Evolutionary conservation across 768 basidiomycete genomes (phyloP).

Genomic region (Tylopilus plumbeoviolaceoides): DNA sequence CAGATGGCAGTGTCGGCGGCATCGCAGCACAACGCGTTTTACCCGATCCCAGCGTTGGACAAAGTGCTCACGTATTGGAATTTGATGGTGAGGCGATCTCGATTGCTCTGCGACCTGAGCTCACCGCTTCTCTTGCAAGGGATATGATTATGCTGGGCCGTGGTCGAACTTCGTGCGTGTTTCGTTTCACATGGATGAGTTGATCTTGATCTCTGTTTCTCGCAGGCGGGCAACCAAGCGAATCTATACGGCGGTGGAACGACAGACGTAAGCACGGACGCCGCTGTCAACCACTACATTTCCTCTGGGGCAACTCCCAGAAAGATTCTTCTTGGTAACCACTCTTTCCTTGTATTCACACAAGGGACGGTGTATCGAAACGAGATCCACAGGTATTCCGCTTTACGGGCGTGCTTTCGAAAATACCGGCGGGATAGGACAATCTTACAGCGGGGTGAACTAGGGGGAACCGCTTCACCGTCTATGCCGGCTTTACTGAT

Average conservation of each 20-base stretch:
- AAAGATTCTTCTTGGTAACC: constrained; percentile 65
- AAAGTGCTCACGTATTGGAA: constrained; percentile 72
- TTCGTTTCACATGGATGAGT: constrained; percentile 17
- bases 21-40: constrained; percentile 49
- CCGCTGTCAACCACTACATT: constrained; percentile 58
- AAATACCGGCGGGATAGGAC: constrained; percentile 61
- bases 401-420: constrained; percentile 80
- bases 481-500: constrained; percentile 9
- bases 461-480: too few relatives aligned
- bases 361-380: neutral
- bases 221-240: constrained; percentile 51
- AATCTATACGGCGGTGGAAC: constrained; percentile 65
- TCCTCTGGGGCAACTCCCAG: constrained; percentile 55
- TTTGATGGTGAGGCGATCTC: constrained; percentile 52
- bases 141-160: constrained; percentile 74
- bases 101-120: neutral
- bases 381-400: constrained; percentile 53
- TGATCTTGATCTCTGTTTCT: neutral
- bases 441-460: constrained; percentile 65
- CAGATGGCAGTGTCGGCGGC: constrained; percentile 65
- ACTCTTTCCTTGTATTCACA: neutral
- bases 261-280: constrained; percentile 64
- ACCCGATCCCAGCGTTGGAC: constrained; percentile 63
- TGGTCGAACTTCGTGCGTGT: constrained; percentile 59
- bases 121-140: constrained; percentile 33